phyloP scores from a whole-genome alignment of 1,284 basidiomycete genomes.

The Erythrobasidium hasegawianum region DNA sequence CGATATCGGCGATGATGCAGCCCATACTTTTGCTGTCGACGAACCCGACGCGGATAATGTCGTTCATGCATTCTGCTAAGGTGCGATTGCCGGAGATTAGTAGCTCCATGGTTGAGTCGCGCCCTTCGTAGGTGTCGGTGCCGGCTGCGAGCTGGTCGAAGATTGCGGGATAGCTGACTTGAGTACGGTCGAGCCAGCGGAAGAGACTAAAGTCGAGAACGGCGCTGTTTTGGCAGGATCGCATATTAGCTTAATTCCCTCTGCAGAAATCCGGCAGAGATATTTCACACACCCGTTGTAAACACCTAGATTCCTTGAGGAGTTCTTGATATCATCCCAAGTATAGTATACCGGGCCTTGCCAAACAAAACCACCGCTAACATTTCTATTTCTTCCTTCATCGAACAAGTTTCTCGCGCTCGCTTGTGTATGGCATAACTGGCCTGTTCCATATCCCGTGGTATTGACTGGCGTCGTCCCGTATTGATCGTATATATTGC shows the following conservation, averaged over 20 bases:
- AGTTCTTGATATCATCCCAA: conserved; percentile 75
- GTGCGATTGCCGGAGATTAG: conserved; percentile 59
- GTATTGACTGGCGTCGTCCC: conserved; percentile 63
- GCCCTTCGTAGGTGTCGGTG: conserved; percentile 70
- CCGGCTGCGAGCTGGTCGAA: conserved; percentile 72
- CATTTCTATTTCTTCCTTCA: conserved; percentile 33
- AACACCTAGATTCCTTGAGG: conserved; percentile 75
- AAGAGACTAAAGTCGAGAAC: conserved; percentile 84
- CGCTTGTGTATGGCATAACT: conserved; percentile 68
- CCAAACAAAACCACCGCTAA: conserved; percentile 52
- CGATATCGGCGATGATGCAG: conserved; percentile 89
- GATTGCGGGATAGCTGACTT: conserved; percentile 74
- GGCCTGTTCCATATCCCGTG: conserved; percentile 62
- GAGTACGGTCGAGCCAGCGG: conserved; percentile 70
- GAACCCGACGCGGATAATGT: conserved; percentile 82
- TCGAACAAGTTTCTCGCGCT: conserved; percentile 57
- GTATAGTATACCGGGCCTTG: conserved; percentile 87
- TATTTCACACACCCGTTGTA: conserved; percentile 69
- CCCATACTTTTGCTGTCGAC: conserved; percentile 92
- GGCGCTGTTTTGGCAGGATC: conserved; percentile 53
- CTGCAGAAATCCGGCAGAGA: neutral
- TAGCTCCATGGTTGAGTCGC: conserved; percentile 83
- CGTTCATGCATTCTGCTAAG: conserved; percentile 76
- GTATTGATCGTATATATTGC: conserved; percentile 77
- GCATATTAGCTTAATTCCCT: conserved; percentile 37